Evolutionary conservation across 257 asterid genomes (phyloP).

Genomic region (Fraxinus anomala): DNA sequence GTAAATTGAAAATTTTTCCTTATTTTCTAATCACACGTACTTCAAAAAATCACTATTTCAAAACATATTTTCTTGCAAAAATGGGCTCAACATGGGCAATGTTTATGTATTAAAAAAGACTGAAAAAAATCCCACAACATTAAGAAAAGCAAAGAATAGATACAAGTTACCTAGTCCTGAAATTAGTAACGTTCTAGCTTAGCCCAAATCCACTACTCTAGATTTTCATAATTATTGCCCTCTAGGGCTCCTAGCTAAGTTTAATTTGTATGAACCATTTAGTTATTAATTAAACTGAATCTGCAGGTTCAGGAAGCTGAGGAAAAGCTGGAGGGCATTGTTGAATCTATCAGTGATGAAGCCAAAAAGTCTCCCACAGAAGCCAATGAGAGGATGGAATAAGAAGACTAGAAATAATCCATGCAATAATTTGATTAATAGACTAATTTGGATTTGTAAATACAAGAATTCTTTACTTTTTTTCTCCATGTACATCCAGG

Average conservation of each 20-base stretch:
- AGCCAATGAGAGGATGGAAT: background rate
- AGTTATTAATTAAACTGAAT: background rate
- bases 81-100: too few species aligned
- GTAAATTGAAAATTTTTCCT: too few species aligned
- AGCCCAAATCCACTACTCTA: background rate
- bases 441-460: background rate
- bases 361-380: conserved; percentile 13
- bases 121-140: background rate
- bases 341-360: conserved; percentile 29
- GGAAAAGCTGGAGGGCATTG: conserved; percentile 42
- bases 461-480: background rate
- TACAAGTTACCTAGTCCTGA: too few species aligned
- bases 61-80: too few species aligned
- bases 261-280: background rate
- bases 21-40: too few species aligned
- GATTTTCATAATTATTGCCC: background rate
- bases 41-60: too few species aligned
- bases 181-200: too few species aligned
- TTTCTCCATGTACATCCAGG: too few species aligned
- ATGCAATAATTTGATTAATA: background rate
- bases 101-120: too few species aligned
- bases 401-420: background rate
- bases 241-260: background rate
- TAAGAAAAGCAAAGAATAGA: too few species aligned
- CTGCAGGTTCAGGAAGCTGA: conserved; percentile 58